A percentile compares a stretch with the other conserved stretches of the same genome.
These are phyloP conservation scores for Phaeotremella skinneri DNA, from an alignment of 768 basidiomycete species.

Conservation along the genomic window DNA sequence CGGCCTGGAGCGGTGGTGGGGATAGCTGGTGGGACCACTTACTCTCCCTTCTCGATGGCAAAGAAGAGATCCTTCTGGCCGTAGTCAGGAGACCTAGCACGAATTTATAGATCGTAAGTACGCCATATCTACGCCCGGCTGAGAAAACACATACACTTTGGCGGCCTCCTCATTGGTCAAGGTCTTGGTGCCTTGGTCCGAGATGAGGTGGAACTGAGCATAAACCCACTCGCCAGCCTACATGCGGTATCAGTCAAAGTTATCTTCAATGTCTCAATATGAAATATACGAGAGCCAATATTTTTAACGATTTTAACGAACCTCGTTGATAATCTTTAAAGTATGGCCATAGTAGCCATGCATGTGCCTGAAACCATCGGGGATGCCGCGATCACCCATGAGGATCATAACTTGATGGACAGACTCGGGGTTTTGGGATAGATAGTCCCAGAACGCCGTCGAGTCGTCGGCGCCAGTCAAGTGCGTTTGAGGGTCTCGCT, in stretches of 20 bases:
- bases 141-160: slow-evolving; percentile 55
- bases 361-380: slow-evolving; percentile 60
- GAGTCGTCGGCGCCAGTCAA: slow-evolving; percentile 70
- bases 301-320: no score
- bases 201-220: slow-evolving; percentile 52
- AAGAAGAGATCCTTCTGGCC: slow-evolving; percentile 53
- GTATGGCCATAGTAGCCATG: slow-evolving; percentile 78
- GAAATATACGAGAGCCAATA: background rate
- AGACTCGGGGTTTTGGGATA: slow-evolving; percentile 54
- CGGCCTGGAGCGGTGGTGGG: no score
- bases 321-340: slow-evolving; percentile 51
- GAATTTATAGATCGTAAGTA: no score
- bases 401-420: slow-evolving; percentile 56
- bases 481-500: slow-evolving; percentile 79
- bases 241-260: background rate
- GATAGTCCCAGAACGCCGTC: slow-evolving; percentile 63
- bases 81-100: slow-evolving; percentile 49
- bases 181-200: slow-evolving; percentile 58
- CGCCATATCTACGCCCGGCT: no score
- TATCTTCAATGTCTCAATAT: background rate
- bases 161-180: slow-evolving; percentile 67
- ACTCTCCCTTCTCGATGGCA: slow-evolving; percentile 54
- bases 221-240: slow-evolving; percentile 46
- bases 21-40: slow-evolving; percentile 41
- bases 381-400: slow-evolving; percentile 56